Base-by-base conservation (phyloP, 1,139 yeast species). In the Diutina catenulata region DNA sequence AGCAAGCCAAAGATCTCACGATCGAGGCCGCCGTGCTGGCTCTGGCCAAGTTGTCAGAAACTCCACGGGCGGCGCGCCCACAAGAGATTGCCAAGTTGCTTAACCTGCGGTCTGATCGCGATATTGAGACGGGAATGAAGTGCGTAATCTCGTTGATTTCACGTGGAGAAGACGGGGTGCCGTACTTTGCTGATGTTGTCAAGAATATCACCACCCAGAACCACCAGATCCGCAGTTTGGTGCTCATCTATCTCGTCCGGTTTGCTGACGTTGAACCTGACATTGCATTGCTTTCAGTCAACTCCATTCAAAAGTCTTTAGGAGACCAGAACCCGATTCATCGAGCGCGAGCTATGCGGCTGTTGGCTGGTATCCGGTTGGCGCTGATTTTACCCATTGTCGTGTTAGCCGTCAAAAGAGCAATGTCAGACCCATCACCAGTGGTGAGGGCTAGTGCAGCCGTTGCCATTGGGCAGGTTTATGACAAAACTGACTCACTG, bases 231-330 rank as follows among this genome's bases (percentile, higher is more conserved):
- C 74, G 84, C 43, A 77, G 80, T 48, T 65, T 91, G 53, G 95
- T 91, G 4, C 77, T 86, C 56, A 68, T 81, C 1, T 87, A 86
- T 49, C 60, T 91, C 38, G 62, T 79, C 23, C 69, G 83, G 39
- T 88, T 76, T 55, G 94, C 95, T 11, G 94, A 84, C 45, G 62
- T 69, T 37, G 91, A 86, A 48, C 95, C 94, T 4, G 95, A 88
- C 54, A 69, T 86, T 14, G 94, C 97, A 1, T 66, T 93, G 24
- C 64, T 93, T 38, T 78, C 95, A 0, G 82, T 93, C 48, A 93
- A 93, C 57, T 83, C 96, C 0, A 82, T 93, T 37, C 98, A 93
- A 55, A 86, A 83, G 54, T 69, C 84, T 1, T 60, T 91, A 31
- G 67, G 70, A 19, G 95, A 87, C 49, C 74, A 76, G 45, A 72